A percentile compares a stretch with the other conserved stretches of the same genome.
Conservation (phyloP, 805 yeast genomes). For the Schwanniomyces pseudopolymorphus region DNA sequence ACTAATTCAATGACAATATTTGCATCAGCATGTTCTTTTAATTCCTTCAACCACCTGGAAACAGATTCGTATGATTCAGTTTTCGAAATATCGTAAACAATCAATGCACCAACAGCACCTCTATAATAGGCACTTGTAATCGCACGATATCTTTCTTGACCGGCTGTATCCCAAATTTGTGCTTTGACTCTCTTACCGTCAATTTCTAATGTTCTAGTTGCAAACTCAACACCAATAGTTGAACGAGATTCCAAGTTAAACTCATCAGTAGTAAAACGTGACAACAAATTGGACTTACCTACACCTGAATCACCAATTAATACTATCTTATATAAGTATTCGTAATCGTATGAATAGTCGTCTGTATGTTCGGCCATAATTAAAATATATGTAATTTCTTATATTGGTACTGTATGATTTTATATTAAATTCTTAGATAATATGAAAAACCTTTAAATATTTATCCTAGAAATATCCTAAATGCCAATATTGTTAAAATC, state of each 20-base stretch:
- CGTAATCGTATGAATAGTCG: conserved; percentile 67
- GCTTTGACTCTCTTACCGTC: conserved; percentile 84
- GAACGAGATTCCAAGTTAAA: conserved; percentile 92
- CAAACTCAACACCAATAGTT: conserved; percentile 97
- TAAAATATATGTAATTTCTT: neutral
- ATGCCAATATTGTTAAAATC: neutral
- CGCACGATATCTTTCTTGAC: conserved; percentile 97
- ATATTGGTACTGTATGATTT: neutral
- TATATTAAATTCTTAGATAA: neutral
- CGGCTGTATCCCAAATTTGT: conserved; percentile 98
- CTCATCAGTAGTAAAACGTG: conserved; percentile 93
- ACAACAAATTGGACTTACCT: conserved; percentile 90
- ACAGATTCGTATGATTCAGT: conserved; percentile 83
- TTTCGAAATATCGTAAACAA: conserved; percentile 93
- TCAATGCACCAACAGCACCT: conserved; percentile 97
- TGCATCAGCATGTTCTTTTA: conserved; percentile 89
- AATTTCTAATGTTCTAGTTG: conserved; percentile 88
- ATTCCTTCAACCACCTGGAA: conserved; percentile 85
- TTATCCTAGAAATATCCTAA: neutral
- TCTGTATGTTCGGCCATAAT: conserved; percentile 41
- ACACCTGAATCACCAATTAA: conserved; percentile 97
- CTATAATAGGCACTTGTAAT: conserved; percentile 96
- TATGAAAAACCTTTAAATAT: neutral
- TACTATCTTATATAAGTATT: conserved; percentile 91
- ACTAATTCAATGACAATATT: conserved; percentile 93